These are phyloP conservation scores for Globisporangium irregulare DNA, from an alignment of 352 stramenopile genomes.

Conservation along the genomic window DNA sequence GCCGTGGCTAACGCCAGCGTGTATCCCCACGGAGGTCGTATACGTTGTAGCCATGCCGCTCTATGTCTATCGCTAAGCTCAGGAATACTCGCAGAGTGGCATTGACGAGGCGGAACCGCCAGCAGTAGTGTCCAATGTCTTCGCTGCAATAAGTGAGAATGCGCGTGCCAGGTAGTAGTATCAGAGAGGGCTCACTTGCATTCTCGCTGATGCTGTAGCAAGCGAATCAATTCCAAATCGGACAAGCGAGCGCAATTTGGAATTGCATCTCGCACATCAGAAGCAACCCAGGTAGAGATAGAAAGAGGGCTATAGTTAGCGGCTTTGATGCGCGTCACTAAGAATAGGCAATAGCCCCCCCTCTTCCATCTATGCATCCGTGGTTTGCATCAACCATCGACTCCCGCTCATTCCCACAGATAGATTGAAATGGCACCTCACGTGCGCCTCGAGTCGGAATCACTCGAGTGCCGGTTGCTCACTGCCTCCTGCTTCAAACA, in stretches of 20 bases:
- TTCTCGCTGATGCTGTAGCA: neutral
- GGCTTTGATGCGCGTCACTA: neutral
- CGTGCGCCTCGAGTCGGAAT: neutral
- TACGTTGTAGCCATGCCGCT: neutral
- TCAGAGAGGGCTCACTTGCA: neutral
- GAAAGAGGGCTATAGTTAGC: neutral
- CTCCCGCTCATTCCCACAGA: neutral
- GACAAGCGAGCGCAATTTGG: neutral
- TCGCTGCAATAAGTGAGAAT: too few relatives aligned
- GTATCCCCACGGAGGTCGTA: neutral
- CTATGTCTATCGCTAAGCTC: neutral
- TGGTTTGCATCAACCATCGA: neutral
- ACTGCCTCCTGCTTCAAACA: neutral
- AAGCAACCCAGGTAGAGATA: neutral
- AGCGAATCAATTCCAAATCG: neutral
- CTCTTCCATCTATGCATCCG: neutral
- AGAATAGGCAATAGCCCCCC: neutral
- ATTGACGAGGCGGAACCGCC: neutral
- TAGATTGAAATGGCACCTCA: neutral
- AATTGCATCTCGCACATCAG: neutral
- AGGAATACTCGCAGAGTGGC: neutral
- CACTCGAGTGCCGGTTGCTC: neutral
- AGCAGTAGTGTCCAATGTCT: neutral
- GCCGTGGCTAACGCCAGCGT: slow-evolving; percentile 1
- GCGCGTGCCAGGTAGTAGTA: neutral